Conservation (phyloP, 495 filamentous ascomycete species). For the Tuber aestivum region DNA sequence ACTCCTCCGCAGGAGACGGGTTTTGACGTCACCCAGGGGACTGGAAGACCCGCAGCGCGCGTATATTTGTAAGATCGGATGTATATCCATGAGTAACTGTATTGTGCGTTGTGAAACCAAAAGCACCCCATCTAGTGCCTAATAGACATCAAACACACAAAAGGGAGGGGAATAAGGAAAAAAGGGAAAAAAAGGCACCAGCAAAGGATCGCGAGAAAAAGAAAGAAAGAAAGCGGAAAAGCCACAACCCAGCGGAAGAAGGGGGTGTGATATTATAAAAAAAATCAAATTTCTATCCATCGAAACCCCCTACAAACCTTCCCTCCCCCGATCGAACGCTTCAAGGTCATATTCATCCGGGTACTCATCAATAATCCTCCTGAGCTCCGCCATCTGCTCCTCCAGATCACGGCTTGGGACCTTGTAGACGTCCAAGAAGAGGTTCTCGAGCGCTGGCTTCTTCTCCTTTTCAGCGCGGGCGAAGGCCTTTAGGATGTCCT, state of each 20-base stretch:
- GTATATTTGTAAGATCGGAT: background rate
- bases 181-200: background rate
- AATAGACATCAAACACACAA: background rate
- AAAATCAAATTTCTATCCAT: background rate
- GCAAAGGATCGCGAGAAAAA: background rate
- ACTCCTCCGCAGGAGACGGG: background rate
- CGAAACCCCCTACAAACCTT: slow-evolving; percentile 50
- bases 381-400: slow-evolving; percentile 73
- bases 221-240: background rate
- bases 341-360: slow-evolving; percentile 86
- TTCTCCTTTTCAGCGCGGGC: slow-evolving; percentile 80
- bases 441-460: slow-evolving; percentile 68
- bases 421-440: slow-evolving; percentile 87
- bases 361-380: slow-evolving; percentile 71
- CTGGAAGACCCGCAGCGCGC: background rate
- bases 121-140: background rate
- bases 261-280: background rate
- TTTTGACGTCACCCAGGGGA: background rate
- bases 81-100: background rate
- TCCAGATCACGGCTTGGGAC: slow-evolving; percentile 73
- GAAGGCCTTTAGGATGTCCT: slow-evolving; percentile 78
- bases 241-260: background rate
- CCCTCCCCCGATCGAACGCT: slow-evolving; percentile 68
- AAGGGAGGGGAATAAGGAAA: background rate
- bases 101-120: background rate